phyloP scores from a whole-genome alignment of 139 green algal species.

The Volvox africanus region DNA sequence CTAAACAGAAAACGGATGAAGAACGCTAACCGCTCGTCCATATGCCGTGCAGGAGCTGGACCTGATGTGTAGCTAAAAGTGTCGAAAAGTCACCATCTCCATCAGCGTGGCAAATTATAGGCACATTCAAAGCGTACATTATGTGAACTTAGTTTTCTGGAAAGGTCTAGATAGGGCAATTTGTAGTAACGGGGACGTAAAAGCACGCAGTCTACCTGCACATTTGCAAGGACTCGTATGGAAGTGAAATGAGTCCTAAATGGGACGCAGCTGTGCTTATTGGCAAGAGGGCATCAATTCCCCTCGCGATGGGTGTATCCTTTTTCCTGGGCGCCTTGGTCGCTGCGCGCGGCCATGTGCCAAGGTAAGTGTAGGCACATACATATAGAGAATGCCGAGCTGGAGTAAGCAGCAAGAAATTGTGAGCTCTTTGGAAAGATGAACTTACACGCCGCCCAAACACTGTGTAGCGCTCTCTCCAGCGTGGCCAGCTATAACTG shows the following conservation, averaged over 20 bases:
- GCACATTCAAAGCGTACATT: background rate
- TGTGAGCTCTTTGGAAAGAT: background rate
- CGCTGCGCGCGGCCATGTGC: background rate
- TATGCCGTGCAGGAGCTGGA: too few relatives aligned
- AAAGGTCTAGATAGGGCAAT: too few relatives aligned
- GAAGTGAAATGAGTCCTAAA: background rate
- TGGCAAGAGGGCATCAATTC: background rate
- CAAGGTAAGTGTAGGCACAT: background rate
- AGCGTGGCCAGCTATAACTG: slow-evolving; percentile 2
- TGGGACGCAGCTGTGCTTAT: background rate
- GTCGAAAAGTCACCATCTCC: background rate
- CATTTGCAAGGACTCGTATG: background rate
- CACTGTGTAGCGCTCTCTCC: background rate
- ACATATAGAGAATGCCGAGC: background rate
- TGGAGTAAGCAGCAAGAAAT: background rate
- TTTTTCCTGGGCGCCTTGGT: background rate
- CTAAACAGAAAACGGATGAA: too few relatives aligned
- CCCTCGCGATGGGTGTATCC: background rate
- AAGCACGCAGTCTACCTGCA: too few relatives aligned
- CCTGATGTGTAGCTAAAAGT: background rate
- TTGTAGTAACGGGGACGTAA: too few relatives aligned
- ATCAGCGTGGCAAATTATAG: background rate
- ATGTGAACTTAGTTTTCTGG: too few relatives aligned
- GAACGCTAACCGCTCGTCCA: too few relatives aligned
- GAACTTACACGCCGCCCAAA: background rate